A percentile compares a stretch with the other conserved stretches of the same genome.
Evolutionary conservation across 371 early-diverging fungal species (phyloP).

Genomic region (Actinomortierella wolfii): DNA sequence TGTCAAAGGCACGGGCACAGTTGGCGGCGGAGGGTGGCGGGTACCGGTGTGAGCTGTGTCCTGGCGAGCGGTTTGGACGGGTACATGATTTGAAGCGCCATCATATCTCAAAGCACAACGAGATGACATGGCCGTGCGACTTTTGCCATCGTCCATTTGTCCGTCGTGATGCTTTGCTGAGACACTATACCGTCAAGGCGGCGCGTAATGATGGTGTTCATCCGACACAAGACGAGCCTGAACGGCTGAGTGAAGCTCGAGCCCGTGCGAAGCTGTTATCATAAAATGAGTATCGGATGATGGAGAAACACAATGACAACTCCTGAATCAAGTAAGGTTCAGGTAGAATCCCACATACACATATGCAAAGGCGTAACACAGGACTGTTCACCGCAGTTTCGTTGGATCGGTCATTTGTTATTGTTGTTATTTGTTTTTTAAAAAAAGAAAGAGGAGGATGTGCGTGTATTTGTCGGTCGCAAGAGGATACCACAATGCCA

Average conservation of each 20-base stretch:
- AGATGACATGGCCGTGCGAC: slow-evolving; percentile 47
- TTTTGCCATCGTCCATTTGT: slow-evolving; percentile 45
- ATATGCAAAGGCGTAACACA: too few relatives aligned
- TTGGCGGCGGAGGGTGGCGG: slow-evolving; percentile 16
- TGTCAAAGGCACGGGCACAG: not conserved
- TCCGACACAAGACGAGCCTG: slow-evolving; percentile 29
- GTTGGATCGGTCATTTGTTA: too few relatives aligned
- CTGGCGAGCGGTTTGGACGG: slow-evolving; percentile 43
- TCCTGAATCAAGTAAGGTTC: too few relatives aligned
- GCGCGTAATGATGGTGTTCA: slow-evolving; percentile 37
- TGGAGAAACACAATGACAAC: too few relatives aligned
- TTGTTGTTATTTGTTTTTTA: too few relatives aligned
- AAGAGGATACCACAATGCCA: not conserved
- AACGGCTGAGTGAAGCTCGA: slow-evolving; percentile 33
- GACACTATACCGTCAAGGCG: slow-evolving; percentile 43
- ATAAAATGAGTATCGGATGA: not conserved
- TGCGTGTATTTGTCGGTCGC: too few relatives aligned
- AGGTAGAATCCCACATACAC: too few relatives aligned
- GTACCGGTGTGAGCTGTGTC: slow-evolving; percentile 39
- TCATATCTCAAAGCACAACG: slow-evolving; percentile 45
- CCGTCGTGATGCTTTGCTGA: slow-evolving; percentile 31
- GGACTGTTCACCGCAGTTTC: too few relatives aligned
- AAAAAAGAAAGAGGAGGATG: too few relatives aligned
- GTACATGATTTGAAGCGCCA: slow-evolving; percentile 46
- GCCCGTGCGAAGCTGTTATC: slow-evolving; percentile 33